Evolutionary conservation across 1,139 yeast species (phyloP).

Genomic region (Zygotorulaspora mrakii): DNA sequence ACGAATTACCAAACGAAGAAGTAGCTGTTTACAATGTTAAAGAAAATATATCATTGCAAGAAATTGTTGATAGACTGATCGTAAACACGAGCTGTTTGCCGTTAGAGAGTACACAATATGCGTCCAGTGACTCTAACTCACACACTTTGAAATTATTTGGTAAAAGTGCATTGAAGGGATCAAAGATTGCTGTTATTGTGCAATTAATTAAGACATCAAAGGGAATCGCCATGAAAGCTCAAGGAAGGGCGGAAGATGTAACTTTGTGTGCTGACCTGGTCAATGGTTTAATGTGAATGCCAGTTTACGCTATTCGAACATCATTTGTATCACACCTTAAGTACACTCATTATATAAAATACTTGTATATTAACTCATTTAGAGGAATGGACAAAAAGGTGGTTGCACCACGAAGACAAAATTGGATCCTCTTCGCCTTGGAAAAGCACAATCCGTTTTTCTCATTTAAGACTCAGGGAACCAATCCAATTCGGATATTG

Average conservation of each 20-base stretch:
- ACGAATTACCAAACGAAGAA: constrained; percentile 61
- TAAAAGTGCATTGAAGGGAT: constrained; percentile 63
- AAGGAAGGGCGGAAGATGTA: constrained; percentile 63
- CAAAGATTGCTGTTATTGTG: constrained; percentile 62
- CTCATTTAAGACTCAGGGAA: no score
- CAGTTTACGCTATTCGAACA: no score
- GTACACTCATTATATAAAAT: constrained; percentile 3
- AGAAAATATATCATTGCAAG: constrained; percentile 45
- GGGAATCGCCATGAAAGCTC: constrained; percentile 75
- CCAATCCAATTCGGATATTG: no score
- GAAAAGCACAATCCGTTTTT: no score
- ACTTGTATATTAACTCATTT: constrained; percentile 6
- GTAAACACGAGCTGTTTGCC: constrained; percentile 58
- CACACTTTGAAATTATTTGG: constrained; percentile 83
- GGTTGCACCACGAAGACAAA: no score
- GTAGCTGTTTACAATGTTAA: constrained; percentile 58
- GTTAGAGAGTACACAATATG: constrained; percentile 71
- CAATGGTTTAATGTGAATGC: constrained; percentile 38
- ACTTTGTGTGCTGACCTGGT: constrained; percentile 47
- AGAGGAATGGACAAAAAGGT: background rate
- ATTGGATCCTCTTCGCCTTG: constrained; percentile 3
- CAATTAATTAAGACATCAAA: constrained; percentile 71
- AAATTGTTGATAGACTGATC: constrained; percentile 48
- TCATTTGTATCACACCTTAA: no score
- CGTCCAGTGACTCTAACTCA: constrained; percentile 53